phyloP scores from a whole-genome alignment of 164 flowering plant genomes.

The Stephania yunnanensis region DNA sequence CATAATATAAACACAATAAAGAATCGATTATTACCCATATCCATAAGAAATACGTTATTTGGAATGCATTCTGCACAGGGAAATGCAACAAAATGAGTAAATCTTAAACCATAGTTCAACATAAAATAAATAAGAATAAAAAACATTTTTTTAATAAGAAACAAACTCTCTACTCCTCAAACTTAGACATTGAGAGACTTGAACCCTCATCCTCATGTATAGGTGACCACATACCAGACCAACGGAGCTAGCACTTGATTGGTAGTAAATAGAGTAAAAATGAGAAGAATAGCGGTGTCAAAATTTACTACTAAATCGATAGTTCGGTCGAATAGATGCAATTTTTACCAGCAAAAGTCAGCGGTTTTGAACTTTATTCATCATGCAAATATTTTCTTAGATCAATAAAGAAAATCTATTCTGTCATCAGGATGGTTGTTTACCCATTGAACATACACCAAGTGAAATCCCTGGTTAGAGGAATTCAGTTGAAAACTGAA shows the following conservation, averaged over 20 bases:
- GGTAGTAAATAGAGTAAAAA: too few species aligned
- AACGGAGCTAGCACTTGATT: too few species aligned
- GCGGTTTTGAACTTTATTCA: not conserved
- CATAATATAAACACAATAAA: not conserved
- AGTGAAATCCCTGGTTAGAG: too few species aligned
- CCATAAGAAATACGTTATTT: constrained; percentile 87
- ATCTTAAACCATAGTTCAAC: not conserved
- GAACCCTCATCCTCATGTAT: too few species aligned
- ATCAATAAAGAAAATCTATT: not conserved
- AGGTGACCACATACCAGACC: too few species aligned
- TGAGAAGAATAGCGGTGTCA: not conserved
- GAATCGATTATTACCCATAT: constrained; percentile 62
- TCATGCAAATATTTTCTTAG: not conserved
- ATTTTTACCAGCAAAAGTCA: not conserved
- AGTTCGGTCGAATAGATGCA: not conserved
- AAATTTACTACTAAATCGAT: not conserved
- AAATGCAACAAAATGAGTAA: not conserved
- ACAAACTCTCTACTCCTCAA: not conserved
- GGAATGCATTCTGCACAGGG: constrained; percentile 82
- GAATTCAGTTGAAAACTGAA: not conserved
- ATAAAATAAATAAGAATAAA: too few species aligned
- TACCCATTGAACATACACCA: not conserved
- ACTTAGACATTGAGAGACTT: too few species aligned
- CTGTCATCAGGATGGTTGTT: not conserved
- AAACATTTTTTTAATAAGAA: not conserved